Evolutionary conservation across 495 filamentous ascomycete species (phyloP), one percentile per base, ranked within the genome.

Genomic region (Trichocladium antarcticum): DNA sequence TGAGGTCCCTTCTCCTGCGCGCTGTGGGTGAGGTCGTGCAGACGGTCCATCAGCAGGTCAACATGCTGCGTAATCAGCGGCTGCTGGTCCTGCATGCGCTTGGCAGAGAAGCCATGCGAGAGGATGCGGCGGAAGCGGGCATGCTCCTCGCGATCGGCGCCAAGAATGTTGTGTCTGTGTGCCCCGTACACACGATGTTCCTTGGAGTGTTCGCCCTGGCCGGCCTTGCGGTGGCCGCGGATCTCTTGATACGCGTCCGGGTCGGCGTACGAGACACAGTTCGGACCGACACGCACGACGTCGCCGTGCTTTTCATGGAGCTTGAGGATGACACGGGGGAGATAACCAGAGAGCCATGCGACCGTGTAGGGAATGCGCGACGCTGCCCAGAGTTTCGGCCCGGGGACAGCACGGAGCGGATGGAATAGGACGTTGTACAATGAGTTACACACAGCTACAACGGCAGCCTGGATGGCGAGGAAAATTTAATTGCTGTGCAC

Each of bases 161-260:
- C 58, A 28, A 70, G 55, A 19, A 70, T 59, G 27, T 58, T 65
- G 20, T 52, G 35, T 0, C 14, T 15, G 0, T 31, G 27, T 11
- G 37, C 41, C 17, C 4, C n/a, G 37, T 56, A 61, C 15, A 62
- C 64, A 27, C 37, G 57, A 48, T 66, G 58, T 28, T 74, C 62
- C 38, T 71, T 73, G 20, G 56, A 37, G 37, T 72, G 61, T 16
- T 67, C 60, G 8, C 42, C 54, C 10, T 53, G 52, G 19, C 51
- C 50, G 24, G 28, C 21, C 47, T 65, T 65, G 31, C 57, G 65
- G 53, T 66, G 62, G 1, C 74, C 75, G 43, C 80, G 77, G 41
- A 85, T 79, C 48, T 80, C 77, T 21, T 72, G 70, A 66, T 71
- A 79, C 4, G 80, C 77, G 2, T 66, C 54, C 0, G 72, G 63